Percentiles rank a stretch among this genome's conserved stretches.
phyloP scores from a whole-genome alignment of 306 rosid genomes.

The Prunus fruticosa region DNA sequence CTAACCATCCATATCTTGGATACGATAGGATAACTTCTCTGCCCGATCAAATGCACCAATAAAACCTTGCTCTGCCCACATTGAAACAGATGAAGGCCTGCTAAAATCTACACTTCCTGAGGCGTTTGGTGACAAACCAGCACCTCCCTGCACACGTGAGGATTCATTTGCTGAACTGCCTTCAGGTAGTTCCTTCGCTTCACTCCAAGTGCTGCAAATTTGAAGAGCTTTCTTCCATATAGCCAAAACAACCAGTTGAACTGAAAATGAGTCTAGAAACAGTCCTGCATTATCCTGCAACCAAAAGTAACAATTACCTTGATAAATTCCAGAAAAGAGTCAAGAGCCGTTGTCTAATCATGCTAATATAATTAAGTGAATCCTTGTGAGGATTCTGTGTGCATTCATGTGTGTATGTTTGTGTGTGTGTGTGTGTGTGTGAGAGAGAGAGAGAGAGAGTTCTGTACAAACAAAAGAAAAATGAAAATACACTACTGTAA shows the following conservation, averaged over 20 bases:
- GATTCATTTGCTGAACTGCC: conserved; percentile 41
- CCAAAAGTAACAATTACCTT: conserved; percentile 26
- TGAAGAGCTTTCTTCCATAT: conserved; percentile 73
- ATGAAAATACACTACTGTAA: not conserved
- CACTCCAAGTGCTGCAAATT: conserved; percentile 53
- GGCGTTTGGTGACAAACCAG: conserved; percentile 21
- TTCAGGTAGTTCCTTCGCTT: conserved; percentile 30
- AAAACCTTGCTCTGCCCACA: conserved; percentile 70
- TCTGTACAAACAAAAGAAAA: too few species aligned
- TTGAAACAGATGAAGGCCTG: conserved; percentile 51
- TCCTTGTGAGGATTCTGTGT: too few species aligned
- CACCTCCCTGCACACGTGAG: conserved; percentile 22
- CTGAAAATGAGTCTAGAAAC: conserved; percentile 71
- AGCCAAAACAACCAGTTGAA: conserved; percentile 85
- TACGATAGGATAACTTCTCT: conserved; percentile 54
- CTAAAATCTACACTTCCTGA: conserved; percentile 52
- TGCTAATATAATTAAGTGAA: too few species aligned
- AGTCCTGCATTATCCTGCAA: conserved; percentile 56
- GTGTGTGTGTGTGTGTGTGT: too few species aligned
- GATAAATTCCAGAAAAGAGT: not conserved
- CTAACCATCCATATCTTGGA: conserved; percentile 72
- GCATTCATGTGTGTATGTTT: too few species aligned
- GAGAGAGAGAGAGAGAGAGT: too few species aligned
- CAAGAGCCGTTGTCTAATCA: too few species aligned
- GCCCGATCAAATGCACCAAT: conserved; percentile 64